Percentiles rank a stretch among this genome's conserved stretches.
Evolutionary conservation across 1,284 basidiomycete species (phyloP).

Genomic region (Heterobasidion occidentale): DNA sequence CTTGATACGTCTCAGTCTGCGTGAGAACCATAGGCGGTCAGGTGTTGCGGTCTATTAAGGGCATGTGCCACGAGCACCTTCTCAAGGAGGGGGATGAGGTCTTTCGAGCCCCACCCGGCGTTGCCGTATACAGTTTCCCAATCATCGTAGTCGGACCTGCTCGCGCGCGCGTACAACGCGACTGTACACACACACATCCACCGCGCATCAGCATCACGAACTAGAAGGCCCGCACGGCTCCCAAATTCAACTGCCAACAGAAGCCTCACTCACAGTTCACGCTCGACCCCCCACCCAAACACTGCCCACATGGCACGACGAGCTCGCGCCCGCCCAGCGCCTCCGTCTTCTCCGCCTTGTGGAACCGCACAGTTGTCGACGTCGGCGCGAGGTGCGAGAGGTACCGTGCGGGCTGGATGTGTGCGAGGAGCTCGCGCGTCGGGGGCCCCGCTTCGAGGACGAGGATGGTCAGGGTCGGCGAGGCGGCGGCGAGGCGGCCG

Average conservation of each 20-base stretch:
- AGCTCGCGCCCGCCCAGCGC: slow-evolving; percentile 36
- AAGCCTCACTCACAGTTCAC: slow-evolving; percentile 39
- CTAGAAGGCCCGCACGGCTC: neutral
- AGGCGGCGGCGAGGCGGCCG: slow-evolving; percentile 36
- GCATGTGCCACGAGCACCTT: slow-evolving; percentile 29
- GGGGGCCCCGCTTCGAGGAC: slow-evolving; percentile 39
- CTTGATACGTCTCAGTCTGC: slow-evolving; percentile 11
- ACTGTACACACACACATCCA: slow-evolving; percentile 25
- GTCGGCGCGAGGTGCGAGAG: slow-evolving; percentile 29
- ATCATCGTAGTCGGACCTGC: slow-evolving; percentile 50
- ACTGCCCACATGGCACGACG: slow-evolving; percentile 35
- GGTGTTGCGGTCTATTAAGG: neutral
- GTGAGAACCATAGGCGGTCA: neutral
- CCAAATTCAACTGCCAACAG: no score
- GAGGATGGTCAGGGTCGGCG: slow-evolving; percentile 33
- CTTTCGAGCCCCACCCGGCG: slow-evolving; percentile 44
- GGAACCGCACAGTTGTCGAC: slow-evolving; percentile 32
- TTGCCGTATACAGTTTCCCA: slow-evolving; percentile 42
- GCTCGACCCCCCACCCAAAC: slow-evolving; percentile 51
- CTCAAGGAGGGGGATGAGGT: slow-evolving; percentile 42
- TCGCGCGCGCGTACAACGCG: slow-evolving; percentile 43
- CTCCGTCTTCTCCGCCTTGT: slow-evolving; percentile 32
- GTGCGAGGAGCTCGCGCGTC: slow-evolving; percentile 31
- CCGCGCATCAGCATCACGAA: neutral
- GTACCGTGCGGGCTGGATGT: slow-evolving; percentile 45